Base-by-base conservation (phyloP, 2,329 filamentous ascomycete genomes). In the Sphaerulina musiva region DNA sequence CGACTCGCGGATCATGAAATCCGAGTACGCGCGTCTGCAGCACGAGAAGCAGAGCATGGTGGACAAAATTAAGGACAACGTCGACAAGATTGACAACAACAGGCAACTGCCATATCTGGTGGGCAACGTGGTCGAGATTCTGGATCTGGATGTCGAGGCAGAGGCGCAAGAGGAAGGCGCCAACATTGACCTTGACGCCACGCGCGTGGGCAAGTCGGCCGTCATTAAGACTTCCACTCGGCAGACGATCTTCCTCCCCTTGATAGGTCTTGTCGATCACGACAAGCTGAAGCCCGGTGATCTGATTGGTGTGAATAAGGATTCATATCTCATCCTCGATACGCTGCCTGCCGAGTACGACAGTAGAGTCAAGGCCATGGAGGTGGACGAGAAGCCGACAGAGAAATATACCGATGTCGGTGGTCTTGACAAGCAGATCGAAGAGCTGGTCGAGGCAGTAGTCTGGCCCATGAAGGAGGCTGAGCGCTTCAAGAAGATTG, bases 401-500 rank as follows among this genome's bases (percentile, higher is more conserved):
- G 93, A 98, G 75, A 95, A 97, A 76, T 98, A 98, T 76, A 93
- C 86, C 51, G 93, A 98, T 76, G 95, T 98, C 11, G 93, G 93
- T 75, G 93, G 93, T 48, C 74, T 98, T 66, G 91, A 96, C 75
- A 98, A 98, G 77, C 93, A 98, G 78, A 98, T 98, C 69, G 92
- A 96, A 72, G 95, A 98, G 76, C 81, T 98, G 51, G 91, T 98
- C 7, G 93, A 98, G 76, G 93, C 93, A 53, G 93, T 98, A 47
- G 93, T 98, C 31, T 97, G 92, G 92, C 93, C 93, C 1, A 98
- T 98, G 93, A 97, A 97, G 81, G 92, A 98, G 76, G 91, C 93
- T 1, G 95, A 98, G 66, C 83, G 92, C 17, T 98, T 98, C 78
- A 97, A 96, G 81, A 97, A 96, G 81, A 96, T 98, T 68, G 93